A percentile compares a stretch with the other conserved stretches of the same genome.
Evolutionary conservation across 1,139 yeast species (phyloP).

Genomic region (Zygosaccharomyces pseudobailii): DNA sequence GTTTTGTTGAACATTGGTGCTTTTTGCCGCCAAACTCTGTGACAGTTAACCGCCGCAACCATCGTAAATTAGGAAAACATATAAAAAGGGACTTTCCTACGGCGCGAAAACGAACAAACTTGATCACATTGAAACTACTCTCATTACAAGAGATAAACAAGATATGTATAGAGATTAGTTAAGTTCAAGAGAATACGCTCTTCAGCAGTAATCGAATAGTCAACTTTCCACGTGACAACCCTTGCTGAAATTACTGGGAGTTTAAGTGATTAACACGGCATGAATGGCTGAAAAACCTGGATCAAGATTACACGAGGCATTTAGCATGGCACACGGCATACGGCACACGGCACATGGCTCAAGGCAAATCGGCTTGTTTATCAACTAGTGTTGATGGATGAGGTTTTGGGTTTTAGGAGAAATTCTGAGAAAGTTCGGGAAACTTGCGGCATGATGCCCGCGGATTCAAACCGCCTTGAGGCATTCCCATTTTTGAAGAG

Average conservation of each 20-base stretch:
- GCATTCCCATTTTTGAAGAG: neutral
- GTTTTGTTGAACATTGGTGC: neutral
- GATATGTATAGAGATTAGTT: too few relatives aligned
- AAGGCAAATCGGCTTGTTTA: neutral
- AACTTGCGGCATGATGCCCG: neutral
- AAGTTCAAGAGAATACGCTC: too few relatives aligned
- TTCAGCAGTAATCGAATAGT: too few relatives aligned
- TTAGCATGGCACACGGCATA: neutral
- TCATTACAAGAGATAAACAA: neutral
- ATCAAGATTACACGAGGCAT: too few relatives aligned
- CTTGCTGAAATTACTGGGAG: too few relatives aligned
- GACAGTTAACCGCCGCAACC: too few relatives aligned
- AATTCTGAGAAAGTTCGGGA: neutral
- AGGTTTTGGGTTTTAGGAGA: too few relatives aligned
- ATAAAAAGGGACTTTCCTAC: neutral
- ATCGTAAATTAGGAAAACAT: neutral
- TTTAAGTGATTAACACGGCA: neutral
- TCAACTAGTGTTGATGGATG: too few relatives aligned
- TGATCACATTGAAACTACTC: neutral
- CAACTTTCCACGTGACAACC: too few relatives aligned
- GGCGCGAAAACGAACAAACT: neutral
- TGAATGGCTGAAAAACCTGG: neutral
- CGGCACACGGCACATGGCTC: neutral
- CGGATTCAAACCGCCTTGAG: neutral
- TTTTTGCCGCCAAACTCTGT: neutral